A percentile compares a stretch with the other conserved stretches of the same genome.
These are phyloP conservation scores for Kalanchoe fedtschenkoi DNA, from an alignment of 164 flowering plant species.

Conservation along the genomic window DNA sequence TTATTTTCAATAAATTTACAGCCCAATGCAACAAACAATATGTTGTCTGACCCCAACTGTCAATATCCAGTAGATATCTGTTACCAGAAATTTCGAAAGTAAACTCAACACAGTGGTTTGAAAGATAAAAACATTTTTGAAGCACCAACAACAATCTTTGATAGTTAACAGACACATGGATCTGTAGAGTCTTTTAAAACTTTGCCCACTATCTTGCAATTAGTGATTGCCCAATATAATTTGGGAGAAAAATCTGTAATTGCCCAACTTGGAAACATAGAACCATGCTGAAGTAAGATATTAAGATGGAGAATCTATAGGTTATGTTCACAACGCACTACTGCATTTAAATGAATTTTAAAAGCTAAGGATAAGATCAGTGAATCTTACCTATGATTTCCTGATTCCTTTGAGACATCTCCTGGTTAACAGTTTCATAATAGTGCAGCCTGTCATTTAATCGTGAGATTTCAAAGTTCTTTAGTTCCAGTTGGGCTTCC, in stretches of 20 bases:
- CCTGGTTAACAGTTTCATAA: slow-evolving; percentile 78
- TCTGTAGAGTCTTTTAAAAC: too few relatives aligned
- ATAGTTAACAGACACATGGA: too few relatives aligned
- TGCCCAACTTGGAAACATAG: not conserved
- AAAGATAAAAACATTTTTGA: too few relatives aligned
- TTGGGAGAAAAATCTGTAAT: not conserved
- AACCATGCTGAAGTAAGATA: not conserved
- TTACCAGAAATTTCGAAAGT: too few relatives aligned
- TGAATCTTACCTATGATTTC: slow-evolving; percentile 55
- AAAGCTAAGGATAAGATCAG: not conserved
- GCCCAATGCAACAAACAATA: too few relatives aligned
- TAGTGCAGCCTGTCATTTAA: slow-evolving; percentile 59
- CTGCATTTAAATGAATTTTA: too few relatives aligned
- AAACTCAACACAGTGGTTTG: too few relatives aligned
- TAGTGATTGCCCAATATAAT: not conserved
- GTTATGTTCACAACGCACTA: not conserved
- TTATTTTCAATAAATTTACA: too few relatives aligned
- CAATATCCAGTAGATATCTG: too few relatives aligned
- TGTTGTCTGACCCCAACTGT: too few relatives aligned
- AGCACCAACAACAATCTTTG: too few relatives aligned
- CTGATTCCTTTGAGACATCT: slow-evolving; percentile 94
- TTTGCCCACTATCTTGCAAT: too few relatives aligned
- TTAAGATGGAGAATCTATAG: not conserved
- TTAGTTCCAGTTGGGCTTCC: slow-evolving; percentile 55
- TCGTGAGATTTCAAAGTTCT: slow-evolving; percentile 83